Conservation (phyloP, 345 rosid species). For the Viola odorata region DNA sequence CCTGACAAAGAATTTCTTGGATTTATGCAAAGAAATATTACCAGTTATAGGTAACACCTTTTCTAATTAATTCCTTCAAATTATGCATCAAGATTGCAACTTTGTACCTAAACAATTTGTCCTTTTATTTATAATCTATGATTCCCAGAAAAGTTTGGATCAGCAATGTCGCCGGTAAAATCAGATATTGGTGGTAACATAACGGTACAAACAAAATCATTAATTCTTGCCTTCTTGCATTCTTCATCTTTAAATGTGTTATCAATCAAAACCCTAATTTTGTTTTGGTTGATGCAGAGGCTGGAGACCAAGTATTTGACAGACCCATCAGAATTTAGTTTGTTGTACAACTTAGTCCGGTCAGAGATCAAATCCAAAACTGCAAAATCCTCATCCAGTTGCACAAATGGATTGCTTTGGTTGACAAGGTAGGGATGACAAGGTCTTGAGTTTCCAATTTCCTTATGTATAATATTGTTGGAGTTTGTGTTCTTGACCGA, state of each 20-base stretch:
- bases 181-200: constrained; percentile 21
- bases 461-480: neutral
- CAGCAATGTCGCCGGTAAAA: constrained; percentile 16
- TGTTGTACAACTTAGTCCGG: constrained; percentile 3
- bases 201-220: constrained; percentile 8
- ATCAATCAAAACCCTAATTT: neutral
- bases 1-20: constrained; percentile 20
- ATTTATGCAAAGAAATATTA: constrained; percentile 15
- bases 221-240: too few relatives aligned
- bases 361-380: constrained; percentile 16
- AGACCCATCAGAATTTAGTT: constrained; percentile 7
- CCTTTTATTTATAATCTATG: neutral
- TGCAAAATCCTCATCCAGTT: constrained; percentile 16
- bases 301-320: constrained; percentile 16
- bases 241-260: too few relatives aligned
- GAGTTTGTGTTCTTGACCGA: neutral
- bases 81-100: too few relatives aligned
- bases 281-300: constrained; percentile 12
- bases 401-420: constrained; percentile 25
- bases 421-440: constrained; percentile 12
- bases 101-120: too few relatives aligned
- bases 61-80: too few relatives aligned
- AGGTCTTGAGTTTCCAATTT: neutral
- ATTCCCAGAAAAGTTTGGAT: constrained; percentile 18
- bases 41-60: constrained; percentile 16